phyloP scores from a whole-genome alignment of 106 monocot species.

The Posidonia australis region DNA sequence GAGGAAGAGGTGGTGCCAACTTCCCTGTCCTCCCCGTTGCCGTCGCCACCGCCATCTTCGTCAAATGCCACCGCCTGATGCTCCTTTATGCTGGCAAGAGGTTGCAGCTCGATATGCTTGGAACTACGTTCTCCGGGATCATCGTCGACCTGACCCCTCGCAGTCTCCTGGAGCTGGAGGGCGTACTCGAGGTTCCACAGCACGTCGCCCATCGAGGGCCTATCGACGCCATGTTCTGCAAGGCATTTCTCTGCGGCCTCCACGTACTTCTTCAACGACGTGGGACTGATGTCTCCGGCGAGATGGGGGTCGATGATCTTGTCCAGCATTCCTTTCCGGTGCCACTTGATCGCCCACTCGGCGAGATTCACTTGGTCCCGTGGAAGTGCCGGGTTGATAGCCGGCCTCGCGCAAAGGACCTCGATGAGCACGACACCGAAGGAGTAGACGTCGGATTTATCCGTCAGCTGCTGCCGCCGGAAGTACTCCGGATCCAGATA shows the following conservation, averaged over 20 bases:
- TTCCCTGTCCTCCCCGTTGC: no score
- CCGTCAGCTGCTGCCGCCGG: slow-evolving; percentile 14
- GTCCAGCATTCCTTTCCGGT: slow-evolving; percentile 10
- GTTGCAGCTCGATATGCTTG: no score
- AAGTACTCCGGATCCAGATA: slow-evolving; percentile 17
- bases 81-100: no score
- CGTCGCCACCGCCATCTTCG: no score
- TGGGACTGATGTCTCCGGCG: no score
- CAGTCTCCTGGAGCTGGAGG: slow-evolving; percentile 16
- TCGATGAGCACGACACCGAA: slow-evolving; percentile 14
- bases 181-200: slow-evolving; percentile 20
- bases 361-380: slow-evolving; percentile 16
- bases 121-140: no score
- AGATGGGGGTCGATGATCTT: slow-evolving; percentile 7
- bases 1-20: no score
- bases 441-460: slow-evolving; percentile 18
- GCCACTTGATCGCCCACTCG: slow-evolving; percentile 12
- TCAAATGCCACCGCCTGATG: no score
- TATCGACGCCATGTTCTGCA: background rate
- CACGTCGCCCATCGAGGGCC: slow-evolving; percentile 15
- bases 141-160: no score
- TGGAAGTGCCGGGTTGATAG: slow-evolving; percentile 8
- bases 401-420: slow-evolving; percentile 15
- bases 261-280: no score
- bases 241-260: no score